These are phyloP conservation scores for Colletotrichum echinochloae DNA, from an alignment of 2,329 filamentous ascomycete species.

Conservation along the genomic window DNA sequence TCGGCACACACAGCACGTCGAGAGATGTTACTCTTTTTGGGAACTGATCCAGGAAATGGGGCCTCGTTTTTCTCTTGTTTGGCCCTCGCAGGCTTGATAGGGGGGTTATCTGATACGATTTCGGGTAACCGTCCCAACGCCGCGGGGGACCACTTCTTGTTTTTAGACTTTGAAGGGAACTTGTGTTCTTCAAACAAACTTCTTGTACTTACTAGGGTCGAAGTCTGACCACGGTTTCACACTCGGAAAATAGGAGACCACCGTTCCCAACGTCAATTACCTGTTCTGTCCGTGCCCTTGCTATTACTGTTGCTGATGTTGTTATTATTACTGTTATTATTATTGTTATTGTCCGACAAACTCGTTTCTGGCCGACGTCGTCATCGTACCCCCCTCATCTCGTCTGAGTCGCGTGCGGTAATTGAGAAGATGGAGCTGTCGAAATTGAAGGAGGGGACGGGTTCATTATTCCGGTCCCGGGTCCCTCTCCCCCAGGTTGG, in stretches of 20 bases:
- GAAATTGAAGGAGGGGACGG: conserved; percentile 28
- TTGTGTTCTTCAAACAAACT: background rate
- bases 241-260: background rate
- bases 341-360: background rate
- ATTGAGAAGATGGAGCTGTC: conserved; percentile 1
- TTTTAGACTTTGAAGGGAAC: background rate
- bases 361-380: no score
- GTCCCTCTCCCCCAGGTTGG: background rate
- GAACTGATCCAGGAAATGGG: background rate
- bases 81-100: background rate
- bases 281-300: background rate
- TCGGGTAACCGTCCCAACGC: background rate
- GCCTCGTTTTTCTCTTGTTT: background rate
- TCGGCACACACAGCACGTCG: background rate
- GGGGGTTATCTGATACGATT: background rate
- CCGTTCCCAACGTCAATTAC: background rate
- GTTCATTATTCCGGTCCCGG: background rate
- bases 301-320: background rate
- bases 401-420: background rate
- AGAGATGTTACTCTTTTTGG: background rate
- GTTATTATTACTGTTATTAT: background rate
- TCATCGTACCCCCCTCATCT: background rate
- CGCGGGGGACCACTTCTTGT: background rate
- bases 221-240: no score
- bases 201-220: background rate